Evolutionary conservation across 2,329 filamentous ascomycete species (phyloP), one percentile per base, ranked within the genome.

Genomic region (Furcasterigmium sp.): DNA sequence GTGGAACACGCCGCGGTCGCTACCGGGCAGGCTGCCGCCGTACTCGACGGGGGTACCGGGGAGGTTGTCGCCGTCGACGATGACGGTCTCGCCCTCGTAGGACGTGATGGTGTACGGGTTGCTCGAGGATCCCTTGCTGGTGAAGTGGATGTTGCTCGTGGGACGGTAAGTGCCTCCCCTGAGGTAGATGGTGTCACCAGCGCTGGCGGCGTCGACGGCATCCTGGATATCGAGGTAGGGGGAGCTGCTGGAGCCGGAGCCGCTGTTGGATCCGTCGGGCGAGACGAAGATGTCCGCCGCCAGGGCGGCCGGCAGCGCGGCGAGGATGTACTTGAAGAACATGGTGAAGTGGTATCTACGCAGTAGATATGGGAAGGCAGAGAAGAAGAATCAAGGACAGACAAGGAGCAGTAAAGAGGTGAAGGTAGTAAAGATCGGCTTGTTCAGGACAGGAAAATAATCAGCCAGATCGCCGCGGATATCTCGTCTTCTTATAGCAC

Each of bases 61-160:
- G 2, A 65, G 46, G 4, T 15, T 52, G 39, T 74, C 70, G 37
- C 71, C 70, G 48, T 75, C 66, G 23, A 74, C 60, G 36, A 70
- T 60, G 4, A 71, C 69, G 25, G 62, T 64, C 47, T 74, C 70
- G 5, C 51, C 54, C 7, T 58, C 53, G 41, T 72, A 73, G 0
- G 69, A 57, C 7, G 58, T 55, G n/a, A 74, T 53, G 0, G 66
- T 69, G 37, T 67, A 67, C 1, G 67, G 69, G 1, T 59, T 54
- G 0, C 61, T 55, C 11, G 56, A 51, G 1, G 61, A 68, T 29
- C 71, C 70, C 29, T 62, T 65, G 37, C 65, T 66, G 28, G 57
- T 67, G 51, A 75, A 62, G 49, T 73, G 68, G 36, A 75, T 70
- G 51, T 73, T 74, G 25, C 60, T 63, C 1, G 65, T 64, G 0